These are phyloP conservation scores for Arthroderma sp. DNA, from an alignment of 2,329 filamentous ascomycete genomes.

Conservation along the genomic window DNA sequence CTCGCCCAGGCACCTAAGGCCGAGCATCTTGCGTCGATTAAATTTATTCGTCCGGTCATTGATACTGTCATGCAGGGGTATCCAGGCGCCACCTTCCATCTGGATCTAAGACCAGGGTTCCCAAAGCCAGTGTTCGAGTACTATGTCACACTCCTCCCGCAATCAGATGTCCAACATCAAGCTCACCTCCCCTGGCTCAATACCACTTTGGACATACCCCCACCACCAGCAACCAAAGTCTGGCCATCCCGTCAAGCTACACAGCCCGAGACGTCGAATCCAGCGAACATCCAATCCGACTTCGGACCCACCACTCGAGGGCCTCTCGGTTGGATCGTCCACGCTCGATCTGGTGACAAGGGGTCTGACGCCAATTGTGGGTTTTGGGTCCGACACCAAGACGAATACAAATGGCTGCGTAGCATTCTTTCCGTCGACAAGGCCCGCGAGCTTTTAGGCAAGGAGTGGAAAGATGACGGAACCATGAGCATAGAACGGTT, in stretches of 20 bases:
- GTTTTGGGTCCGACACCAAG: slow-evolving; percentile 21
- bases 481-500: slow-evolving; percentile 30
- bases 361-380: slow-evolving; percentile 24
- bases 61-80: slow-evolving; percentile 31
- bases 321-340: slow-evolving; percentile 21
- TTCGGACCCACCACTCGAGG: slow-evolving; percentile 19
- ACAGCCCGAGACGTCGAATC: slow-evolving; percentile 9
- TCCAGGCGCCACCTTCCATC: slow-evolving; percentile 25
- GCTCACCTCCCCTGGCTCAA: slow-evolving; percentile 16
- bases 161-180: slow-evolving; percentile 16
- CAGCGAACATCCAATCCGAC: slow-evolving; percentile 1
- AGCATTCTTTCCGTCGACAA: slow-evolving; percentile 13
- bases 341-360: slow-evolving; percentile 25
- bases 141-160: slow-evolving; percentile 17
- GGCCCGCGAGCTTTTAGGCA: slow-evolving; percentile 14
- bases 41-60: slow-evolving; percentile 24
- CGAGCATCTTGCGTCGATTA: slow-evolving; percentile 20
- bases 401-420: slow-evolving; percentile 21
- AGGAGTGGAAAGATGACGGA: slow-evolving; percentile 12
- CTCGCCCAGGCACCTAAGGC: slow-evolving; percentile 34
- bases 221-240: slow-evolving; percentile 13
- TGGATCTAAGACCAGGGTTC: slow-evolving; percentile 22
- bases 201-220: slow-evolving; percentile 11
- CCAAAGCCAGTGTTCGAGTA: slow-evolving; percentile 24
- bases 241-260: slow-evolving; percentile 15